Evolutionary conservation across 2,329 filamentous ascomycete species (phyloP), one percentile per base, ranked within the genome.

Genomic region (Fusarium multiceps): DNA sequence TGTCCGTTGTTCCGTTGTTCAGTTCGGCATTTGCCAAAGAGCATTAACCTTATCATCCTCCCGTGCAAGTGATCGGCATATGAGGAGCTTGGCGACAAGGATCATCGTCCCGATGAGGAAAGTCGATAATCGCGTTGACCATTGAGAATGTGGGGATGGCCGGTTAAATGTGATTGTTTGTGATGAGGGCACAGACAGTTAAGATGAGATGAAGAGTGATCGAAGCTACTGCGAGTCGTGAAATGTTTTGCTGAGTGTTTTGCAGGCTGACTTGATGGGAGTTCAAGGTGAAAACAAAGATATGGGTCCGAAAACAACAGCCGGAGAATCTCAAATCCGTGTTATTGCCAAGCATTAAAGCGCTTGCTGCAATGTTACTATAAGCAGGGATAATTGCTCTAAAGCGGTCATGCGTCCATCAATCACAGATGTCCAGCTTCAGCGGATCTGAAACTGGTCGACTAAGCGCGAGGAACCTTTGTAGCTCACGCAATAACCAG

Each of bases 51-150:
- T 64, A 64, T 64, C 61, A 58, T 58, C 11, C 18, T 63, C 45
- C 59, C 61, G 59, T 46, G 10, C 40, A 50, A 64, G 61, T 64
- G 61, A 64, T 64, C 59, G 59, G 45, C 61, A 64, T 64, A 58
- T 32, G 28, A 18, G 30, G 18, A 41, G 27, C 61, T 64, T 64
- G 51, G 59, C 61, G 25, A 9, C 61, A 64, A 43, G 61, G 61
- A 56, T 64, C 30, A n/a, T 21, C 16, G 18, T 57, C 61, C 61
- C 40, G 59, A 64, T 64, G 51, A 50, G 61, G 61, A 43, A 64
- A 64, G 61, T 64, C 61, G 61, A 64, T 58, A 64, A 58, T 34
- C 40, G 20, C 32, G 63, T 64, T 27, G 50, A 20, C 61, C 46
- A 64, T 16, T 64, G 41, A 46, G 25, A 23, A 25, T 58, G 51